Percentiles rank a stretch among this genome's conserved stretches.
Evolutionary conservation across 306 rosid species (phyloP).

Genomic region (Purshia tridentata): DNA sequence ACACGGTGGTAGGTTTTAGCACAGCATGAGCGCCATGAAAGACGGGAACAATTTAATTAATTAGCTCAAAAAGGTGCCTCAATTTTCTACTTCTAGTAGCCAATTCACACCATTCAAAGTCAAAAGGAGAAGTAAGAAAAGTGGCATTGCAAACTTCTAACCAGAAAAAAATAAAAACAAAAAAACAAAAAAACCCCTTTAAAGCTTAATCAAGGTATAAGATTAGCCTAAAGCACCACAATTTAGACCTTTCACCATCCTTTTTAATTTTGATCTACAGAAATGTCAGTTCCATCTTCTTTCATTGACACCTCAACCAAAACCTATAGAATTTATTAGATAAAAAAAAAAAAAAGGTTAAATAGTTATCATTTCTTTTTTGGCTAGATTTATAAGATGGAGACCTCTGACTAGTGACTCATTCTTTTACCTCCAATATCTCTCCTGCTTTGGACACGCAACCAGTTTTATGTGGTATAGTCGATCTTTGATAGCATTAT

Average conservation of each 20-base stretch:
- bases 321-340: neutral
- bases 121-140: too few relatives aligned
- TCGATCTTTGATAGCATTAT: too few relatives aligned
- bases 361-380: neutral
- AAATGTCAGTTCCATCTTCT: slow-evolving; percentile 6
- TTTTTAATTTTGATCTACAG: neutral
- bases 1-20: too few relatives aligned
- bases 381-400: neutral
- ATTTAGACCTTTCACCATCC: neutral
- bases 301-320: slow-evolving; percentile 11
- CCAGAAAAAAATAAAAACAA: too few relatives aligned
- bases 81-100: too few relatives aligned
- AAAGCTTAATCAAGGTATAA: too few relatives aligned
- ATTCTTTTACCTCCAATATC: neutral
- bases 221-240: too few relatives aligned
- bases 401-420: neutral
- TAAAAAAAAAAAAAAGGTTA: neutral
- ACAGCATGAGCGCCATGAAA: neutral
- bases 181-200: too few relatives aligned
- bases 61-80: too few relatives aligned
- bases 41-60: neutral
- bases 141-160: too few relatives aligned
- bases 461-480: neutral
- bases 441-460: neutral
- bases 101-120: too few relatives aligned